Base-by-base conservation (phyloP, 441 rosid genomes). In the Pelargonium citronellum region DNA sequence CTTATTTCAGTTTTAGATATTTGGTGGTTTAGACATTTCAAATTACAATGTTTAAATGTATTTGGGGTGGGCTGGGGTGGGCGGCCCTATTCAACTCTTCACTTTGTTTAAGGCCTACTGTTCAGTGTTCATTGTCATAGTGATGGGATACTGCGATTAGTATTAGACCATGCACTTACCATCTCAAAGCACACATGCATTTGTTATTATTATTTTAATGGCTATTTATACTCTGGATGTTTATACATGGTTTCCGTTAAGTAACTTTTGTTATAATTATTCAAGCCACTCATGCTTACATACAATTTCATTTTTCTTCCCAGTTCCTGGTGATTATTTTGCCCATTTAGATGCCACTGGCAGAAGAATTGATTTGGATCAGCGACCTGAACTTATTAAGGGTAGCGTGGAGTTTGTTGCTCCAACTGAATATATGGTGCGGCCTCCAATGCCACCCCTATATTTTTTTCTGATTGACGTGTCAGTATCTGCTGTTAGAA, bases 351-450 rank as follows among this genome's bases (percentile, higher is more conserved):
- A 92, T 85, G 92, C 98, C 74, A 82, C 85, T 74, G 96, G 99
- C 60, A 81, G 86, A 83, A 91, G 99, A 82, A 74, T 91, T 75
- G 99, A 95, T 83, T 75, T 95, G 82, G 93, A 92, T 81, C 95
- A 89, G 84, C 84, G 99, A 75, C 97, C 95, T 77, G 99, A 95
- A 78, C 98, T 95, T 76, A 86, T 78, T 17, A 85, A 87, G 80
- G 98, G 99, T 5, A 95, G 97, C 81, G 92, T 92, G 68, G 99
- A 95, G 78, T 89, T 86, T 81, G 90, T 95, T 78, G 98, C 98
- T 82, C 97, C 98, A 74, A 88, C 97, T 19, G 99, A 95, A 77
- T 95, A 92, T 77, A 95, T 95, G 99, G 99, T 92, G 83, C 96
- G 98, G 83, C 99, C 99, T 63, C 99, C 97, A 67, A 95, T 95